Percentiles rank a stretch among this genome's conserved stretches.
Conservation (phyloP, 176 grass and related monocot genomes). For the Coix lacrymajobi region DNA sequence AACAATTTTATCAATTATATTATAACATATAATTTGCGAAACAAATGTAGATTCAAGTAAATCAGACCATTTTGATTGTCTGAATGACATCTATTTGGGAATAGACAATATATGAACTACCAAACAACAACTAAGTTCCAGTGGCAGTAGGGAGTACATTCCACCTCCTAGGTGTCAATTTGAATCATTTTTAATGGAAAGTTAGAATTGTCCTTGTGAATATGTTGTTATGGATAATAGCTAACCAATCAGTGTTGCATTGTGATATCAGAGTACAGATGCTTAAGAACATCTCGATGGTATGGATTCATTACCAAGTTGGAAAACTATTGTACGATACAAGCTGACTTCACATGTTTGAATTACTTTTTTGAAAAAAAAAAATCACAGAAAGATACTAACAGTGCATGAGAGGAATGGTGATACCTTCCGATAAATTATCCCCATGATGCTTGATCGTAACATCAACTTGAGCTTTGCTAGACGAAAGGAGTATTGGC, state of each 20-base stretch:
- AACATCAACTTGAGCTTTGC: slow-evolving; percentile 92
- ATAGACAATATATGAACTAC: background rate
- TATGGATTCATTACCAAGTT: background rate
- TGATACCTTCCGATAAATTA: slow-evolving; percentile 83
- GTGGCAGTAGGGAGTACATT: background rate
- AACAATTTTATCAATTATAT: background rate
- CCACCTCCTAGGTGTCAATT: background rate
- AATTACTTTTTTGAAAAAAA: background rate
- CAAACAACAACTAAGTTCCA: background rate
- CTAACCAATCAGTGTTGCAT: background rate
- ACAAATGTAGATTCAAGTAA: background rate
- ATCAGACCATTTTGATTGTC: background rate
- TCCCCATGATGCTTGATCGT: slow-evolving; percentile 81
- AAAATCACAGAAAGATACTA: background rate
- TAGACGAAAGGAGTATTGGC: slow-evolving; percentile 79
- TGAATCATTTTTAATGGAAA: background rate
- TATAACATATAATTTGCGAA: background rate
- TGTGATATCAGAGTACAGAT: background rate
- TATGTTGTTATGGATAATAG: background rate
- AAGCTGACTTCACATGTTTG: background rate
- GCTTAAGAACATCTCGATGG: background rate
- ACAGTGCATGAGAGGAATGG: background rate
- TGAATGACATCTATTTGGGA: background rate
- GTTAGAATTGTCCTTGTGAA: background rate
- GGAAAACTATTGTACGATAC: background rate